phyloP scores from a whole-genome alignment of 768 basidiomycete species.

The Terana coerulea region DNA sequence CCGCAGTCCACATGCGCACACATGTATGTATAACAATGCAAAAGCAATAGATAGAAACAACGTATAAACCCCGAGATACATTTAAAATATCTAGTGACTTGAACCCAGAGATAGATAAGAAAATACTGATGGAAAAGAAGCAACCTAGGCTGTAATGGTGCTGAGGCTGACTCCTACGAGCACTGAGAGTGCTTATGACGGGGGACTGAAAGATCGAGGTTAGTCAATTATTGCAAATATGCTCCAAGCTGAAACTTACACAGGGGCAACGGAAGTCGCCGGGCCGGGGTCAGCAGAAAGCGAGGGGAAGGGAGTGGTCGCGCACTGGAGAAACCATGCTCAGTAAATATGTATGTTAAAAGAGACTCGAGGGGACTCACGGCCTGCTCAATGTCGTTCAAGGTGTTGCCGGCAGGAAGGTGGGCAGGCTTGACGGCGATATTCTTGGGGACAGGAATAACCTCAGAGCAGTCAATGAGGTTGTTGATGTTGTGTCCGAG shows the following conservation, averaged over 20 bases:
- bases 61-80: not conserved
- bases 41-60: not conserved
- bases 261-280: slow-evolving; percentile 26
- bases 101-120: not conserved
- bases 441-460: slow-evolving; percentile 34
- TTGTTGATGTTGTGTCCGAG: slow-evolving; percentile 28
- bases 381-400: slow-evolving; percentile 19
- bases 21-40: too few species aligned
- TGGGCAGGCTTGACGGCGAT: slow-evolving; percentile 23
- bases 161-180: not conserved
- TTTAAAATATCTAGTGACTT: not conserved
- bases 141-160: not conserved
- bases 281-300: slow-evolving; percentile 29
- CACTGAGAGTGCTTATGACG: slow-evolving; percentile 7
- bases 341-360: not conserved
- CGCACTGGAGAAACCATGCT: slow-evolving; percentile 23
- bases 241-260: slow-evolving; percentile 18
- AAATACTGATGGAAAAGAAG: not conserved
- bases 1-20: too few species aligned
- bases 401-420: slow-evolving; percentile 30
- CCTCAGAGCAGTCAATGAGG: too few species aligned
- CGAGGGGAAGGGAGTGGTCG: slow-evolving; percentile 32
- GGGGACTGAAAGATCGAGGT: slow-evolving; percentile 7
- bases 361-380: not conserved
- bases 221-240: not conserved